A percentile compares a stretch with the other conserved stretches of the same genome.
These are phyloP conservation scores for Penicillium sp. DNA, from an alignment of 2,329 filamentous ascomycete species.

Conservation along the genomic window DNA sequence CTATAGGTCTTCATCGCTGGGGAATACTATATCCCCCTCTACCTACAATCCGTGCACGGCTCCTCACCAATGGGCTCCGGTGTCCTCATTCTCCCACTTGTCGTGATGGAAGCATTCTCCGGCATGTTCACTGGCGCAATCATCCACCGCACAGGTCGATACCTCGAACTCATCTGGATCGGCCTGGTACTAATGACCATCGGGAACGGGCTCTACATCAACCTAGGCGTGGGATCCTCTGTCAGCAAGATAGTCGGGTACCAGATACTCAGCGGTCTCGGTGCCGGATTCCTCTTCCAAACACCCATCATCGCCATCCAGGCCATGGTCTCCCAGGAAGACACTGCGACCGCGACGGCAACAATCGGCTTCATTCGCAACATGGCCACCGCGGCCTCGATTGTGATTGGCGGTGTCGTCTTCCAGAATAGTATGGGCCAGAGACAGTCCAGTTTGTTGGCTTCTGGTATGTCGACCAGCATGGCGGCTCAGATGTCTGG, in stretches of 20 bases:
- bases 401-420: conserved; percentile 74
- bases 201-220: conserved; percentile 51
- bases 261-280: conserved; percentile 53
- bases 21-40: conserved; percentile 72
- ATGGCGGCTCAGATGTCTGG: conserved; percentile 38
- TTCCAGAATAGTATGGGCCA: conserved; percentile 64
- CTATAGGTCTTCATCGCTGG: conserved; percentile 62
- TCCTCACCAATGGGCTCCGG: conserved; percentile 62
- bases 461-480: conserved; percentile 41
- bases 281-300: conserved; percentile 55
- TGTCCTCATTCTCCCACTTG: conserved; percentile 61
- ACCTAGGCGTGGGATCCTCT: conserved; percentile 38
- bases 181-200: conserved; percentile 46
- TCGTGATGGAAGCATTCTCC: conserved; percentile 46
- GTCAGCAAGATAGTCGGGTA: conserved; percentile 48
- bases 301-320: conserved; percentile 59
- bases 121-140: conserved; percentile 50
- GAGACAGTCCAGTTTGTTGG: conserved; percentile 58
- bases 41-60: conserved; percentile 67
- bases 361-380: conserved; percentile 61
- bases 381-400: conserved; percentile 65
- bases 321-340: conserved; percentile 50
- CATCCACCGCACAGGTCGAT: conserved; percentile 53
- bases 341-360: conserved; percentile 54
- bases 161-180: conserved; percentile 48